A percentile compares a stretch with the other conserved stretches of the same genome.
Evolutionary conservation across 2,329 filamentous ascomycete species (phyloP).

Genomic region (Neobulgaria alba): DNA sequence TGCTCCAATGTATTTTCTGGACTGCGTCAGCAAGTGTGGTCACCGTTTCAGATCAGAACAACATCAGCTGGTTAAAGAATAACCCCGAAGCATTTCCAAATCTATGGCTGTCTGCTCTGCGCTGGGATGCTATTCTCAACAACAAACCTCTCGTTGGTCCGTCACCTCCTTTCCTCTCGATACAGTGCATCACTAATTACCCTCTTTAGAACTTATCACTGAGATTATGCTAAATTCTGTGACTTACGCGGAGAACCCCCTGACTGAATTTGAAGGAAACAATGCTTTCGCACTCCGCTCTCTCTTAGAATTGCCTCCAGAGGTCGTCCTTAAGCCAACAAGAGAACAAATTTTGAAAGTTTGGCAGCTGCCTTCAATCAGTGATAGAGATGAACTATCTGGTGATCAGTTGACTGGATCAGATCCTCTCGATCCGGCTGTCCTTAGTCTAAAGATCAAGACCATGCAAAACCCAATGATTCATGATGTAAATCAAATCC

Average conservation of each 20-base stretch:
- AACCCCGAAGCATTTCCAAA: constrained; percentile 15
- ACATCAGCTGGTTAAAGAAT: constrained; percentile 7
- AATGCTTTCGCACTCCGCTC: constrained; percentile 22
- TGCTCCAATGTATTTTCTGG: constrained; percentile 23
- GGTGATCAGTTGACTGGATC: constrained; percentile 3
- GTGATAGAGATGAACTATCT: constrained; percentile 1
- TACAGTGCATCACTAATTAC: neutral
- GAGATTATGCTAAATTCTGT: constrained; percentile 17
- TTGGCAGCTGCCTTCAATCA: constrained; percentile 14
- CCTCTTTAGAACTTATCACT: constrained; percentile 22
- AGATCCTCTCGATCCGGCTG: constrained; percentile 15
- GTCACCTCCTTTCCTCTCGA: neutral
- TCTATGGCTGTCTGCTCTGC: constrained; percentile 21
- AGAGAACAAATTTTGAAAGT: constrained; percentile 37
- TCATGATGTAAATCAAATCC: constrained; percentile 31
- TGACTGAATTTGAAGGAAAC: constrained; percentile 10
- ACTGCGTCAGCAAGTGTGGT: constrained; percentile 18
- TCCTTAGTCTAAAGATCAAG: constrained; percentile 40
- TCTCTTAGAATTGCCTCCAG: constrained; percentile 24
- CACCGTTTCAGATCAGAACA: neutral
- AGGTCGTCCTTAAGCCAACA: constrained; percentile 35
- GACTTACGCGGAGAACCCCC: constrained; percentile 15
- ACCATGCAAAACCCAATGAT: constrained; percentile 42
- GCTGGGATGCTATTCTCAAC: constrained; percentile 19
- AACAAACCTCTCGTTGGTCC: constrained; percentile 17